These are phyloP conservation scores for Tricholoma sp. DNA, from an alignment of 768 basidiomycete species.

Conservation along the genomic window DNA sequence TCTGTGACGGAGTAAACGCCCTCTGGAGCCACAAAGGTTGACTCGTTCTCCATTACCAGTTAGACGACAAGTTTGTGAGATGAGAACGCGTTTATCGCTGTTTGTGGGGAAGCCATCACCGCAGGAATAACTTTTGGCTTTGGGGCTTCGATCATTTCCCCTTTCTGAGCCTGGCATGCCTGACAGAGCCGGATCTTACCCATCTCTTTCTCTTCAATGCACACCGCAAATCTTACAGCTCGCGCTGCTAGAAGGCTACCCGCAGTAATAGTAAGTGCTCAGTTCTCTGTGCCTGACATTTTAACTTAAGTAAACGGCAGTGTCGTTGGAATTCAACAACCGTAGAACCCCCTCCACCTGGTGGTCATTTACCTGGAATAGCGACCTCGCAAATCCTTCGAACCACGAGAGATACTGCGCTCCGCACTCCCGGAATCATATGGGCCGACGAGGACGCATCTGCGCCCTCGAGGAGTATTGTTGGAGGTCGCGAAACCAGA, in stretches of 20 bases:
- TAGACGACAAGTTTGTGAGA: conserved; percentile 8
- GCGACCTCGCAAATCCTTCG: conserved; percentile 63
- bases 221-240: conserved; percentile 28
- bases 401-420: conserved; percentile 59
- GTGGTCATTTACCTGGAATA: conserved; percentile 70
- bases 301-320: conserved; percentile 12
- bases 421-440: conserved; percentile 67
- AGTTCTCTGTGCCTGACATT: background rate
- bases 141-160: background rate
- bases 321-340: conserved; percentile 50
- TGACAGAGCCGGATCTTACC: conserved; percentile 39
- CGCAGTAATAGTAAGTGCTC: conserved; percentile 14
- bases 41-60: conserved; percentile 69
- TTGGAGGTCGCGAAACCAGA: conserved; percentile 79
- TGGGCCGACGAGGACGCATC: conserved; percentile 62
- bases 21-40: conserved; percentile 84
- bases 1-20: conserved; percentile 87
- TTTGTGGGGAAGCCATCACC: background rate
- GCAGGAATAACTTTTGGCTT: too few relatives aligned
- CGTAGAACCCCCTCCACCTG: conserved; percentile 67
- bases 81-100: background rate
- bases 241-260: conserved; percentile 18
- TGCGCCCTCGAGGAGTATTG: conserved; percentile 36
- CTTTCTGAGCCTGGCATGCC: conserved; percentile 8
- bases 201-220: conserved; percentile 28